Conservation (phyloP, 2,329 filamentous ascomycete species). For the Fusarium sp. region DNA sequence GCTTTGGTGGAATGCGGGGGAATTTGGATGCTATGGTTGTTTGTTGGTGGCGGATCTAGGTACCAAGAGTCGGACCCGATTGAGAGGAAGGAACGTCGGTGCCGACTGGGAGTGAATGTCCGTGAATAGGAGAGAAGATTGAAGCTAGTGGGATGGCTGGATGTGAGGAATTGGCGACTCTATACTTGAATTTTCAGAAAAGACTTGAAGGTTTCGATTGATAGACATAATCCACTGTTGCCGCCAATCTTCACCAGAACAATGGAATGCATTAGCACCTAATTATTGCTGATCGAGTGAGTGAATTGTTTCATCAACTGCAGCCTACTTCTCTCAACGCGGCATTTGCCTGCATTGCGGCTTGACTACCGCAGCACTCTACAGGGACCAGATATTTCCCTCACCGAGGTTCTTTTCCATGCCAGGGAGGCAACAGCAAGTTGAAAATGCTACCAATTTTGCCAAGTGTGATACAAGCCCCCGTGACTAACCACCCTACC, state of each 20-base stretch:
- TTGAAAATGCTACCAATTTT: background rate
- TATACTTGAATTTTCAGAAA: background rate
- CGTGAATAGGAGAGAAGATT: no score
- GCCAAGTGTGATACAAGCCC: background rate
- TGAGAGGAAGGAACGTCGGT: background rate
- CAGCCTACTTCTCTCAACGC: no score
- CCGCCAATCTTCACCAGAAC: background rate
- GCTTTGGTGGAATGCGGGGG: constrained; percentile 12
- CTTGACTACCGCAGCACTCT: background rate
- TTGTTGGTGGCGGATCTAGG: background rate
- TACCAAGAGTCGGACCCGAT: constrained; percentile 1
- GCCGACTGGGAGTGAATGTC: background rate
- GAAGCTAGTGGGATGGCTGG: no score
- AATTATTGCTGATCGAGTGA: background rate
- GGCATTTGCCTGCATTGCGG: background rate
- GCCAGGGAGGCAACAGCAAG: no score
- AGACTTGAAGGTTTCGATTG: background rate
- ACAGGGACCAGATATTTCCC: background rate
- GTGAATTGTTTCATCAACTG: background rate
- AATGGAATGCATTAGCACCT: background rate
- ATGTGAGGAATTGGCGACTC: background rate
- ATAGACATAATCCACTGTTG: no score
- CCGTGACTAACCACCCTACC: background rate
- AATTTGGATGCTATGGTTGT: background rate
- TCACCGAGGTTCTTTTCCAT: background rate